phyloP scores from a whole-genome alignment of 805 yeast species.

The Cephaloascus albidus region DNA sequence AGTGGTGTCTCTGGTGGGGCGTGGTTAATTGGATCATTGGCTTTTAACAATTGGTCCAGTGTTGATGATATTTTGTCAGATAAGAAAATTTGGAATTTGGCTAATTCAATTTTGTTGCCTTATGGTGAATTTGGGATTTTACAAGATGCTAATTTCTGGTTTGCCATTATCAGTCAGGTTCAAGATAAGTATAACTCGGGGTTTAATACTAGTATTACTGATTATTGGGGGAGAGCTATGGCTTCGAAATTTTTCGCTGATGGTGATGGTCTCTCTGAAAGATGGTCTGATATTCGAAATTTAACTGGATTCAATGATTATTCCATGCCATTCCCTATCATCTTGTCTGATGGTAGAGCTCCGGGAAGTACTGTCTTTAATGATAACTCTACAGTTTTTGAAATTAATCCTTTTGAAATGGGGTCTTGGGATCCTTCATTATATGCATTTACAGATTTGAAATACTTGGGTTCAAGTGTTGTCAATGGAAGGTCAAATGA shows the following conservation, averaged over 20 bases:
- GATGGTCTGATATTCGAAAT: slow-evolving; percentile 12
- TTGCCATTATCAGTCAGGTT: slow-evolving; percentile 13
- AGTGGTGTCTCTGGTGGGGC: slow-evolving; percentile 32
- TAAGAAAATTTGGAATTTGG: slow-evolving; percentile 27
- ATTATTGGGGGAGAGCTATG: slow-evolving; percentile 29
- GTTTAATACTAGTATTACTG: slow-evolving; percentile 23
- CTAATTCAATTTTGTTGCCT: slow-evolving; percentile 23
- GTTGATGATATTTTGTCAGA: slow-evolving; percentile 18
- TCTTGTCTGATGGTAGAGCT: slow-evolving; percentile 25
- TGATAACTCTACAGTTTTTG: slow-evolving; percentile 24
- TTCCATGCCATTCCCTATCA: slow-evolving; percentile 19
- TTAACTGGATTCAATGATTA: slow-evolving; percentile 26
- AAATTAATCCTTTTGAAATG: slow-evolving; percentile 15
- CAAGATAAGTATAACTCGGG: slow-evolving; percentile 21
- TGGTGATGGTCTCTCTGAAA: slow-evolving; percentile 27
- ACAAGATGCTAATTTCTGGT: slow-evolving; percentile 16
- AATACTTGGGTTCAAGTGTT: slow-evolving; percentile 11
- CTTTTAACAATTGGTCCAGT: slow-evolving; percentile 25
- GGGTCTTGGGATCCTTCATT: slow-evolving; percentile 19
- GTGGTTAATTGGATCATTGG: slow-evolving; percentile 27
- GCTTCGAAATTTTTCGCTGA: slow-evolving; percentile 24
- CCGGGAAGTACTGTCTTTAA: slow-evolving; percentile 22
- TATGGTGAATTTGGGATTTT: slow-evolving; percentile 18
- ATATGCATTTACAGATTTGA: slow-evolving; percentile 8
- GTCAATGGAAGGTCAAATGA: slow-evolving; percentile 8